Evolutionary conservation across 768 basidiomycete species (phyloP), one percentile per base, ranked within the genome.

Genomic region (Lyophyllum atratum): DNA sequence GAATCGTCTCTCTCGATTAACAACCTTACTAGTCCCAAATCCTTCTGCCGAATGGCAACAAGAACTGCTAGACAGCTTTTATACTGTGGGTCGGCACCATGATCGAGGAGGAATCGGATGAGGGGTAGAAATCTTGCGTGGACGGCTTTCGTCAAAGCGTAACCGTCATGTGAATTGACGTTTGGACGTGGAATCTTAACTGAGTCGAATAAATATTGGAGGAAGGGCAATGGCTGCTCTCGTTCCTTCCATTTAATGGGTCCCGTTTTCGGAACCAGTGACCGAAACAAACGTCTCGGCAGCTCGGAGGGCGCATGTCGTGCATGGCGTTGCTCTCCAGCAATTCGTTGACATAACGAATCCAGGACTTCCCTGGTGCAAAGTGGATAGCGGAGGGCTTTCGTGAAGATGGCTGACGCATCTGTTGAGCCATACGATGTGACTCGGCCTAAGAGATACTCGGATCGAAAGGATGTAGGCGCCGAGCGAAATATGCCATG

Each of bases 81-180:
- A 59, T 72, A 71, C 4, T 66, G 65, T 0, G 95, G 94, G 11
- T 87, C 87, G 0, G 92, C 94, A 3, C 85, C 89, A 19, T 85
- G 75, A 2, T 76, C 74, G 48, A 97, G 83, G 15, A 98, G 78
- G 62, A 92, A 87, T 22, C 70, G 74, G 1, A 94, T 76, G 8
- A 97, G 81, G 3, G 86, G 85, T 1, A 78, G 53, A 59, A 87
- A 87, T 21, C 76, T 75, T 0, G 82, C 85, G 34, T 86, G 77
- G 1, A 93, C 90, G 1, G 95, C 93, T 61, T 83, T 86, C 15
- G 85, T 85, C 39, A 97, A 83, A 0, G 89, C 87, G 66, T 95
- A 97, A 1, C 95, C 95, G 2, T 82, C 78, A 69, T 91, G 79
- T 8, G 90, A 83, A 68, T 95, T 84, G 12, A 80, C 66, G 28